Base-by-base conservation (phyloP, 805 yeast species). In the Kluyveromyces lactis region DNA sequence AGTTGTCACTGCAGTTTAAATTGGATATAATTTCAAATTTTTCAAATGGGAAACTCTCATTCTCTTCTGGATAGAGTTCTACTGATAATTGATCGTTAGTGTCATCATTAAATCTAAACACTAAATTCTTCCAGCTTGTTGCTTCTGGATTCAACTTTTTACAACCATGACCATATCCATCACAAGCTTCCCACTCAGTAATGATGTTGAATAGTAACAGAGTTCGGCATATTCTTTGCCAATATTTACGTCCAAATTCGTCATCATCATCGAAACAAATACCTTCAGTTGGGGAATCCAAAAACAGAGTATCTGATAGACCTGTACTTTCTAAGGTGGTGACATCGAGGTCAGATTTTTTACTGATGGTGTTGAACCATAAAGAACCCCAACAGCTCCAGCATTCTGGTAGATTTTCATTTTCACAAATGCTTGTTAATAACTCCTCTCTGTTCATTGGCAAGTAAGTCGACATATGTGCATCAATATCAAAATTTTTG, bases 381-480 rank as follows among this genome's bases (percentile, higher is more conserved):
- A 84, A 55, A 0, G 86, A 73, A 2, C 94, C 94, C 86, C 90
- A 82, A 51, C 87, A 78, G 53, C 79, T 79, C 89, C 89, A 83
- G 16, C 79, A 81, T 58, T 84, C 94, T 31, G 83, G 77, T 36
- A 83, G 62, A 32, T 67, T 72, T 54, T 82, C 90, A 53, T 74
- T 70, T 36, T 72, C 66, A 46, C 75, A 69, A 49, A 76, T 78
- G 47, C 71, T 56, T 4, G 67, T 63, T n/a, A 81, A 46, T 31
- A 69, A 57, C 37, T 67, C 63, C 0, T 66, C 62, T n/a, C 66
- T 50, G 21, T 49, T 47, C 47, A 52, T 45, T 3, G 41, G 29
- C 21, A 50, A 47, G 38, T 55, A 54, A 16, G 46, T 45, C 42
- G 44, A 48, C 51, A 50, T 55, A 31, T 52, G 40, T 30, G 50